Evolutionary conservation across 257 asterid genomes (phyloP), one percentile per base, ranked within the genome.

Genomic region (Catharanthus roseus): DNA sequence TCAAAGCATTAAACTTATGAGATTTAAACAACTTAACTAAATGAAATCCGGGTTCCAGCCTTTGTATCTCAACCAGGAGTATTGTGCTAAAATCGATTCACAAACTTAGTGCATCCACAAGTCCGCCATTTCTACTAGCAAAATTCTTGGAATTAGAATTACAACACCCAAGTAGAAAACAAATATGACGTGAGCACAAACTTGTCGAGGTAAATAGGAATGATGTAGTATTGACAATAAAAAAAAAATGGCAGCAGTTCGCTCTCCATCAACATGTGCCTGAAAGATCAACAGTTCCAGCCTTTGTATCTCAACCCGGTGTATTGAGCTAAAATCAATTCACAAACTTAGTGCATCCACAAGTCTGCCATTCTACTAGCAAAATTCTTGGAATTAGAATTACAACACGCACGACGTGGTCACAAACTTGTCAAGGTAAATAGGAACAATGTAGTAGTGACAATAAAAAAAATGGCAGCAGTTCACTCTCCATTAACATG

Each of bases 111-210:
- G 33, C 11, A 49, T 10, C 11, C 47, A 38, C 10, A 42, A 10
- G 11, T 4, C 9, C 1, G 42, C 42, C 47, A 42, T 39, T 16
- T 58, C 36, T 29, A 28, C 2, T 15, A 70, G 23, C 65, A 34
- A 41, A 72, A 63, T 36, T 72, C 13, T 38, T 8, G 6, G 5
- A 38, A 24, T 9, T 34, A 10, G 31, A 26, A 33, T 10, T 39
- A 51, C 19, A 31, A 38, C 28, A 54, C 6, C 12, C 31, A 28
- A 34, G 28, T 19, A 72, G 54, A 24, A 50, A 51, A 49, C 44
- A n/a, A 62, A 41, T 34, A 16, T 9, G 23, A 92, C 98, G 96
- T 92, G 95, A 61, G 98, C 96, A 71, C 90, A 96, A 72, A 92
- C 95, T 68, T 68, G 96, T 81, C 79, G 78, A 77, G 96, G 86